Evolutionary conservation across 2,329 filamentous ascomycete species (phyloP).

Genomic region (Aspergillus sp.): DNA sequence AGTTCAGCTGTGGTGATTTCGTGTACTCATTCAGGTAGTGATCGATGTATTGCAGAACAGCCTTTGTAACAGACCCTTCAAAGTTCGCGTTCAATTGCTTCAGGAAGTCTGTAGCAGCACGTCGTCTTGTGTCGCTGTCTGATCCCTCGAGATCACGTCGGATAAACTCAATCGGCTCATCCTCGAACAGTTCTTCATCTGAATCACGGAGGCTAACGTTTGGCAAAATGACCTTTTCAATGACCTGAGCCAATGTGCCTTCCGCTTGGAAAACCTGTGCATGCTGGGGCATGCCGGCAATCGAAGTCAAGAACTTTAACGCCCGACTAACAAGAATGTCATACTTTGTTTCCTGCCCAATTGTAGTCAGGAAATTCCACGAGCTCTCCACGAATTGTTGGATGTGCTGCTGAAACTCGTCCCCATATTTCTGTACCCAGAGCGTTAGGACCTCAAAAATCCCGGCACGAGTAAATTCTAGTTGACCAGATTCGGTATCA

Average conservation of each 20-base stretch:
- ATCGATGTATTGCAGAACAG: constrained; percentile 84
- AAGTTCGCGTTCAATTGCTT: constrained; percentile 86
- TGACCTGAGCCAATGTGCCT: constrained; percentile 76
- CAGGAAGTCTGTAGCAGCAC: constrained; percentile 93
- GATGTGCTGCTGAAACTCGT: constrained; percentile 81
- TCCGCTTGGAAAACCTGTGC: constrained; percentile 83
- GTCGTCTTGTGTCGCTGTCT: constrained; percentile 86
- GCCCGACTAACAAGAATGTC: constrained; percentile 93
- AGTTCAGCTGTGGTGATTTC: constrained; percentile 68
- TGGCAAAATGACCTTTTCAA: constrained; percentile 92
- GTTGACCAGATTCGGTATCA: constrained; percentile 79
- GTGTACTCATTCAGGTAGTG: constrained; percentile 77
- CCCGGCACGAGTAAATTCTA: constrained; percentile 87
- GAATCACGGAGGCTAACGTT: constrained; percentile 91
- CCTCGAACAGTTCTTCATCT: constrained; percentile 93
- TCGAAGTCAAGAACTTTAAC: constrained; percentile 87
- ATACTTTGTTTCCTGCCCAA: constrained; percentile 86
- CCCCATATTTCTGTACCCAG: constrained; percentile 92
- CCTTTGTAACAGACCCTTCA: constrained; percentile 76
- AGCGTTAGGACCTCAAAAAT: constrained; percentile 90
- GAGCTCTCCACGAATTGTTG: constrained; percentile 83
- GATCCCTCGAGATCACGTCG: constrained; percentile 92
- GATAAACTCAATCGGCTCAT: constrained; percentile 98
- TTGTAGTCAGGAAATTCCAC: constrained; percentile 85
- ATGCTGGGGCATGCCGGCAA: constrained; percentile 75